Conservation (phyloP, 495 filamentous ascomycete species). For the Ascobolus immersus region DNA sequence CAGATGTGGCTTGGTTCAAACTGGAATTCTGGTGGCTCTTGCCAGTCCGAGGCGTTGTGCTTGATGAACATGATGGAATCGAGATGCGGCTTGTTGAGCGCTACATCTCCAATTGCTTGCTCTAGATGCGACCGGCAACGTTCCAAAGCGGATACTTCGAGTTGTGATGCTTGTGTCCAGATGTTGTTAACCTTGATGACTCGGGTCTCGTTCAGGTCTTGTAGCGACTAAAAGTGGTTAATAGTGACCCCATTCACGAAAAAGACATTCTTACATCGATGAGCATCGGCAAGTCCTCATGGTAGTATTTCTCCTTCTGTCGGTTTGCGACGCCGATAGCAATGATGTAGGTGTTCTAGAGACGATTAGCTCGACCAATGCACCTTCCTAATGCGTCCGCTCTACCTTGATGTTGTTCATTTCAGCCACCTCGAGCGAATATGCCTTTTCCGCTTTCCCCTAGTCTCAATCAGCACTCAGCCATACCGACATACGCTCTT, state of each 20-base stretch:
- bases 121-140: slow-evolving; percentile 44
- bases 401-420: slow-evolving; percentile 79
- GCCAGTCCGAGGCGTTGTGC: slow-evolving; percentile 58
- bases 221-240: slow-evolving; percentile 30
- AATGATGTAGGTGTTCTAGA: slow-evolving; percentile 77
- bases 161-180: slow-evolving; percentile 51
- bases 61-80: slow-evolving; percentile 94
- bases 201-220: slow-evolving; percentile 77
- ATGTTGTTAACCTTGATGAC: slow-evolving; percentile 57
- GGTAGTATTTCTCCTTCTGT: slow-evolving; percentile 84
- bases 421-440: slow-evolving; percentile 68
- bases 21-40: slow-evolving; percentile 54
- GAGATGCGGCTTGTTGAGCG: slow-evolving; percentile 60
- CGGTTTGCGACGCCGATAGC: slow-evolving; percentile 88
- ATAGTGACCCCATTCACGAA: slow-evolving; percentile 1
- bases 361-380: slow-evolving; percentile 7
- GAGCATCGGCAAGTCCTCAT: slow-evolving; percentile 86
- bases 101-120: slow-evolving; percentile 52
- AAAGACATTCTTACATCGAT: slow-evolving; percentile 37
- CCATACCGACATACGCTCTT: not conserved
- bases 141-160: slow-evolving; percentile 50
- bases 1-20: slow-evolving; percentile 95
- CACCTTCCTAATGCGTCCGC: not conserved
- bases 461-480: not conserved
- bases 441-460: slow-evolving; percentile 62